These are phyloP conservation scores for Sporothrix humicola DNA, from an alignment of 2,329 filamentous ascomycete genomes.

Conservation along the genomic window DNA sequence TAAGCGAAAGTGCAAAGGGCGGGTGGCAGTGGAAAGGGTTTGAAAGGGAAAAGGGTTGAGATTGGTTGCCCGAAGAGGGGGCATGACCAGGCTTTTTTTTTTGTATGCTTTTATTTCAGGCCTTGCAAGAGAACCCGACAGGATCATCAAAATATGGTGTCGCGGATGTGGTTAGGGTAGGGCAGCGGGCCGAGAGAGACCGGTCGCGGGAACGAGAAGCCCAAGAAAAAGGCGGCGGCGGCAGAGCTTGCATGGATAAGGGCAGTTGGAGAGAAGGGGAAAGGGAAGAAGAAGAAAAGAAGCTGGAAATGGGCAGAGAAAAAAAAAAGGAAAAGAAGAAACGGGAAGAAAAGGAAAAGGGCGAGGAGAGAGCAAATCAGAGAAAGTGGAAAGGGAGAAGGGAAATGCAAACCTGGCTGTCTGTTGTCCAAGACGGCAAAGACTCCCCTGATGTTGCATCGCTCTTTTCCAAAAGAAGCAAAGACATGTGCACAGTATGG, in stretches of 20 bases:
- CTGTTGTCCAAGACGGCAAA: background rate
- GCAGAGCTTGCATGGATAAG: too few relatives aligned
- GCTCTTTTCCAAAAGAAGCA: constrained; percentile 18
- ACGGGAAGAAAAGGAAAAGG: background rate
- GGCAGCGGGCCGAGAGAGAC: constrained; percentile 11
- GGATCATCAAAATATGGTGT: background rate
- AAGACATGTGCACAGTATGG: background rate
- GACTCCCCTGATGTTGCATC: constrained; percentile 6
- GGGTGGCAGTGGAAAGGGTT: too few relatives aligned
- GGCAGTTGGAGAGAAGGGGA: background rate
- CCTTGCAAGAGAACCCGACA: too few relatives aligned
- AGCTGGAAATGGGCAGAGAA: too few relatives aligned
- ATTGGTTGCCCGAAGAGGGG: background rate
- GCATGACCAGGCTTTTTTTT: background rate
- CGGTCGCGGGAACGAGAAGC: background rate
- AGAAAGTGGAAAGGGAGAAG: background rate
- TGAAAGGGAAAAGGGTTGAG: too few relatives aligned
- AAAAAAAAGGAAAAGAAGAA: background rate
- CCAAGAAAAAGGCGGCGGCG: background rate
- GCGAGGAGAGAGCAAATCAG: background rate
- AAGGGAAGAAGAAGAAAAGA: background rate
- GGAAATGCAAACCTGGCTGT: background rate
- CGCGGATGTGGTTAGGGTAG: background rate
- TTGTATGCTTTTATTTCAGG: too few relatives aligned
- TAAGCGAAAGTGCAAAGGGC: background rate